Evolutionary conservation across 345 rosid genomes (phyloP).

Genomic region (Acer negundo): DNA sequence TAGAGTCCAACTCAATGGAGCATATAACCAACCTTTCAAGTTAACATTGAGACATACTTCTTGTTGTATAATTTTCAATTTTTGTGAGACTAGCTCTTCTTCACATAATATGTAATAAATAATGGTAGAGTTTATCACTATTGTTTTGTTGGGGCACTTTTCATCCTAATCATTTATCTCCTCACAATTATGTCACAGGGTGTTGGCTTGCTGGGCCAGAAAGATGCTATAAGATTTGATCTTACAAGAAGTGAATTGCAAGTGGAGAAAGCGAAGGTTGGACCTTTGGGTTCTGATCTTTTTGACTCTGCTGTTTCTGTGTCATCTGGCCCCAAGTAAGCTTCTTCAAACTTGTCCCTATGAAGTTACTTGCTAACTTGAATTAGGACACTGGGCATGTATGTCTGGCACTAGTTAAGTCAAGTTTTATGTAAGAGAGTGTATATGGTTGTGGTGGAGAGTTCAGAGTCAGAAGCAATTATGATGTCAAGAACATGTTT

Average conservation of each 20-base stretch:
- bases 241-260: conserved; percentile 55
- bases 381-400: background rate
- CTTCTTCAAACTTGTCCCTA: conserved; percentile 26
- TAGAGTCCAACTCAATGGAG: background rate
- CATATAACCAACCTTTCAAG: background rate
- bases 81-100: background rate
- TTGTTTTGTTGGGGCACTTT: background rate
- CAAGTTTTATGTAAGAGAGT: background rate
- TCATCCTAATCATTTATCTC: conserved; percentile 13
- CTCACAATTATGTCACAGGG: conserved; percentile 50
- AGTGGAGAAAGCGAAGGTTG: conserved; percentile 87
- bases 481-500: too few relatives aligned
- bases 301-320: conserved; percentile 89
- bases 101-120: background rate
- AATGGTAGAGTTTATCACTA: background rate
- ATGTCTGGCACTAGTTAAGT: background rate
- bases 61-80: background rate
- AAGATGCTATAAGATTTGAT: conserved; percentile 66
- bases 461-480: background rate
- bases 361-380: conserved; percentile 5
- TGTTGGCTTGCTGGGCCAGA: conserved; percentile 51
- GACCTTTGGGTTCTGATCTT: conserved; percentile 77
- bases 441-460: background rate
- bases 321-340: conserved; percentile 63
- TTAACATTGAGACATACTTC: background rate